Conservation (phyloP, 208 protist genomes). For the Leishmania major region DNA sequence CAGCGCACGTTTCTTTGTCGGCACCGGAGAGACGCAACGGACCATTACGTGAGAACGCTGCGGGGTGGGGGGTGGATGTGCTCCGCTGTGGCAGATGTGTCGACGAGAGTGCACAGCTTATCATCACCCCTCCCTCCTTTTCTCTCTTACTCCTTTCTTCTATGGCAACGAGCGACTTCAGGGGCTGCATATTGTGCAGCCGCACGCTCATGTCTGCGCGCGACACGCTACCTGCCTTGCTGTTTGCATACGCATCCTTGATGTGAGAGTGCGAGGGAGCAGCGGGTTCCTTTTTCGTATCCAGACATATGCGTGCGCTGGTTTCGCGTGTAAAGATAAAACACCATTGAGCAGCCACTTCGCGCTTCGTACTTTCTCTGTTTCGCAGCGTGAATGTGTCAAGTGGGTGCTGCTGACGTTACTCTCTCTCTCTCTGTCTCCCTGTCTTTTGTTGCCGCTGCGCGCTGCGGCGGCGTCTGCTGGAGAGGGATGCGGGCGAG, state of each 20-base stretch:
- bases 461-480: neutral
- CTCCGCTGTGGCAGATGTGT: neutral
- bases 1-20: neutral
- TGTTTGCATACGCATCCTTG: neutral
- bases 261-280: neutral
- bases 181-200: neutral
- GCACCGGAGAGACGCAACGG: neutral
- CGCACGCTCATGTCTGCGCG: neutral
- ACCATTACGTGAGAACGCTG: neutral
- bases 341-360: neutral
- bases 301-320: neutral
- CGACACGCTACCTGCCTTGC: neutral
- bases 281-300: neutral
- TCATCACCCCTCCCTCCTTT: neutral
- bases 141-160: neutral
- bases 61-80: neutral
- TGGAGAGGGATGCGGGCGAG: conserved; percentile 30
- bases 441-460: neutral
- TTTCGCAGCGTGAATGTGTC: neutral
- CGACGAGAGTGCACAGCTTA: neutral
- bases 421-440: neutral
- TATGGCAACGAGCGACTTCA: neutral
- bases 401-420: neutral
- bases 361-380: neutral
- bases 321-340: neutral